phyloP scores from a whole-genome alignment of 495 filamentous ascomycete species.

The Aspergillus panamensis region DNA sequence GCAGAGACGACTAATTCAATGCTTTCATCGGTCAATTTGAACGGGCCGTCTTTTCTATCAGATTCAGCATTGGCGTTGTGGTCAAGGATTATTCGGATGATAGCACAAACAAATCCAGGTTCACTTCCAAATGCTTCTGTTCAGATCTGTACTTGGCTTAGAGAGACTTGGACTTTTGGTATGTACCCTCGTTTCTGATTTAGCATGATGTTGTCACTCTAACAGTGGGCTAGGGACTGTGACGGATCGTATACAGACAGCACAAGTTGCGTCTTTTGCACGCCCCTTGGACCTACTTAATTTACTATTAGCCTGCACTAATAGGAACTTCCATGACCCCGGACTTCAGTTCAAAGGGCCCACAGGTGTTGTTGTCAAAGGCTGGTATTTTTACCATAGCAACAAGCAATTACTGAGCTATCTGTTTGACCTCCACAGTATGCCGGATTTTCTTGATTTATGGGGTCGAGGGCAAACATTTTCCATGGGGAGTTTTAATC shows the following conservation, averaged over 20 bases:
- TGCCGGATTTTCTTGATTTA: slow-evolving; percentile 26
- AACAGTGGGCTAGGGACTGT: slow-evolving; percentile 29
- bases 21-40: slow-evolving; percentile 69
- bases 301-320: slow-evolving; percentile 42
- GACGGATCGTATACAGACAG: slow-evolving; percentile 39
- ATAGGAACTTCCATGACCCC: slow-evolving; percentile 28
- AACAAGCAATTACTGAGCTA: slow-evolving; percentile 36
- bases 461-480: slow-evolving; percentile 27
- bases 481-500: slow-evolving; percentile 22
- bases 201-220: slow-evolving; percentile 8
- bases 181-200: slow-evolving; percentile 20
- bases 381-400: slow-evolving; percentile 38
- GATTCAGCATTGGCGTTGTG: slow-evolving; percentile 77
- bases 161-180: slow-evolving; percentile 76
- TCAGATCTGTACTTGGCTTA: slow-evolving; percentile 73
- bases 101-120: slow-evolving; percentile 52
- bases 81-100: slow-evolving; percentile 58
- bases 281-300: slow-evolving; percentile 39
- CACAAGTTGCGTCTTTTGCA: slow-evolving; percentile 40
- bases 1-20: slow-evolving; percentile 64
- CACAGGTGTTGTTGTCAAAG: slow-evolving; percentile 29
- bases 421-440: slow-evolving; percentile 30
- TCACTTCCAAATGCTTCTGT: slow-evolving; percentile 60
- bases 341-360: slow-evolving; percentile 24
- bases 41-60: slow-evolving; percentile 72